Conservation (phyloP, 345 rosid genomes). For the Brassica napus region DNA sequence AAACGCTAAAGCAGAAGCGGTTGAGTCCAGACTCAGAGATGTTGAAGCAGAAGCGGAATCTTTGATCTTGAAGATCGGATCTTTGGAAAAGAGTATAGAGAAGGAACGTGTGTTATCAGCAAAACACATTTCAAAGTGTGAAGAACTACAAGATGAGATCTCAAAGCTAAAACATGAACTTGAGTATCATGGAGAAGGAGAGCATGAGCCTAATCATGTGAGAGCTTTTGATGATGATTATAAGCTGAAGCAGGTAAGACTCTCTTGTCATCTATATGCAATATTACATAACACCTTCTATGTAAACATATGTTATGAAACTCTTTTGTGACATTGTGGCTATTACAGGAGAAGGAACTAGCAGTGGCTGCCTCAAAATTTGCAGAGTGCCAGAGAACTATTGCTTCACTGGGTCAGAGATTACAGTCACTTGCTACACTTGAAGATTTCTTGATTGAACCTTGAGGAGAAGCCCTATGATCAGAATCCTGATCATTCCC, state of each 20-base stretch:
- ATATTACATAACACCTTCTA: neutral
- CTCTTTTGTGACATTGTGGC: constrained; percentile 23
- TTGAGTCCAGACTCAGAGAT: constrained; percentile 56
- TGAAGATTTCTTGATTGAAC: constrained; percentile 57
- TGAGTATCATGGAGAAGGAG: constrained; percentile 39
- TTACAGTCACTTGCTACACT: constrained; percentile 62
- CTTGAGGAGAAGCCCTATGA: constrained; percentile 38
- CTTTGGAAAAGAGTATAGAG: constrained; percentile 42
- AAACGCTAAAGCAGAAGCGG: constrained; percentile 43
- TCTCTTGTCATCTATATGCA: constrained; percentile 15
- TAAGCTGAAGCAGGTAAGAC: constrained; percentile 66
- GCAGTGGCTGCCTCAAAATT: constrained; percentile 64
- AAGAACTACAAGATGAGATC: constrained; percentile 59
- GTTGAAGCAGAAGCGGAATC: constrained; percentile 52
- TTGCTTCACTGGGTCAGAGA: constrained; percentile 64
- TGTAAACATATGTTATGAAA: neutral
- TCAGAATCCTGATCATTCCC: neutral
- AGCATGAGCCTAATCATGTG: constrained; percentile 41
- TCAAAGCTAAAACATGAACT: constrained; percentile 52
- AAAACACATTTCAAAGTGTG: constrained; percentile 39
- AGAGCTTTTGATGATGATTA: constrained; percentile 44
- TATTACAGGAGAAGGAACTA: constrained; percentile 68
- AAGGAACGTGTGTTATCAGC: constrained; percentile 40
- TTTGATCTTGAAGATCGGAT: constrained; percentile 49
- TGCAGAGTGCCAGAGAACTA: constrained; percentile 89